Base-by-base conservation (phyloP, 805 yeast species). In the Schizosaccharomyces lindneri region DNA sequence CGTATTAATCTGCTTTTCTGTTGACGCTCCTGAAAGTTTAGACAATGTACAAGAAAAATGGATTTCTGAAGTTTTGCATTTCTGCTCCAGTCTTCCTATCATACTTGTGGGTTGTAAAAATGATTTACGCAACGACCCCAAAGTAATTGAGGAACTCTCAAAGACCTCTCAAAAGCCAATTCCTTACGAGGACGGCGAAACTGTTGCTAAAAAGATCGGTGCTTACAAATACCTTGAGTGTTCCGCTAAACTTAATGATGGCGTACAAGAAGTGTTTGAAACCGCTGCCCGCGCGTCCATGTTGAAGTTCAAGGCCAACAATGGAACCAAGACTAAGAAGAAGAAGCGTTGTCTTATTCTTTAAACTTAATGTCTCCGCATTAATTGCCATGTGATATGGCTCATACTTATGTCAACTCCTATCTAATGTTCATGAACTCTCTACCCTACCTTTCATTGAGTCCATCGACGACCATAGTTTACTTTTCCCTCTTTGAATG, bases 41-140 rank as follows among this genome's bases (percentile, higher is more conserved):
- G 94, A 87, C 70, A 88, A 87, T 73, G 95, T 88, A 65, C 90
- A 87, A 75, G 95, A 87, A 74, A 88, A 87, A 76, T 88, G 96
- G 95, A 86, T 87, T 69, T 82, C 93, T 57, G 96, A 88, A 75
- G 95, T 88, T 62, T 73, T 85, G 71, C 95, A 87, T 73, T 87
- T 87, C 80, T 88, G 96, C 75, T 95, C 84, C 69, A 93, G 90
- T 72, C 88, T 87, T 62, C 95, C 95, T 69, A 86, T 87, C 72
- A 84, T 88, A 67, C 77, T 88, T 63, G 95, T 87, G 67, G 96
- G 95, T 67, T 87, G 95, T 76, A 88, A 88, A 76, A 80, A 81
- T 67, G 96, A 88, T 75, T 78, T 88, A 70, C 84, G 95, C 76
- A 80, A 84, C 70, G 95, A 87, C 72, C 82, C 82, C 63, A 77